phyloP scores from a whole-genome alignment of 768 basidiomycete genomes.

The Sutorius australiensis region DNA sequence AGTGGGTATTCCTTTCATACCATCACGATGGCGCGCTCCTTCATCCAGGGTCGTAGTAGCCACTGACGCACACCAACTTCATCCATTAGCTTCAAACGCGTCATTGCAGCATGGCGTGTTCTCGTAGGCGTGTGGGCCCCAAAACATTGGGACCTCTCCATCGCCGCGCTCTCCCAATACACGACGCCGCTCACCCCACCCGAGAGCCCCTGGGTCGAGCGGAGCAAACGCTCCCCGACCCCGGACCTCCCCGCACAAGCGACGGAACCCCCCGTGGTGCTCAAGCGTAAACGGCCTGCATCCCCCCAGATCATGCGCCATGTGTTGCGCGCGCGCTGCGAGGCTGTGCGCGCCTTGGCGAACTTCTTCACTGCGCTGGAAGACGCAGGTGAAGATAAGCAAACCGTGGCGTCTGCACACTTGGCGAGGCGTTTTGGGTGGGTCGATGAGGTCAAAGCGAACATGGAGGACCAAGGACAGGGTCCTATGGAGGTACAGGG shows the following conservation, averaged over 20 bases:
- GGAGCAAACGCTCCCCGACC: constrained; percentile 36
- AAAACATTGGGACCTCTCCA: constrained; percentile 73
- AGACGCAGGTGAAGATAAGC: constrained; percentile 42
- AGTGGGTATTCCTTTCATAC: constrained; percentile 43
- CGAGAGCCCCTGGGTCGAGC: constrained; percentile 69
- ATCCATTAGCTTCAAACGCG: constrained; percentile 66
- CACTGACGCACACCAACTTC: constrained; percentile 19
- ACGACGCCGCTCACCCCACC: constrained; percentile 63
- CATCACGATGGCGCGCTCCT: neutral
- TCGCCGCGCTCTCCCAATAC: constrained; percentile 70
- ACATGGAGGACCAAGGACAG: constrained; percentile 19
- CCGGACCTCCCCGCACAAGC: constrained; percentile 21
- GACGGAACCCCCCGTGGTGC: constrained; percentile 36
- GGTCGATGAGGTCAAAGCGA: constrained; percentile 30
- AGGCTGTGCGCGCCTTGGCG: constrained; percentile 75
- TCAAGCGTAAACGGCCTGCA: constrained; percentile 50
- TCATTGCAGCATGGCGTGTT: constrained; percentile 94
- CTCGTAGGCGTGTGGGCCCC: constrained; percentile 94
- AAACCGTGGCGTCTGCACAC: constrained; percentile 47
- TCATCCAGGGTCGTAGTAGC: constrained; percentile 13
- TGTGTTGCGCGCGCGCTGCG: constrained; percentile 79
- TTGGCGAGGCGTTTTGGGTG: constrained; percentile 43
- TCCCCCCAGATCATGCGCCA: constrained; percentile 85
- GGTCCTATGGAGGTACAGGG: constrained; percentile 37
- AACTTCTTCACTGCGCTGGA: constrained; percentile 66